Evolutionary conservation across 371 early-diverging fungal genomes (phyloP).

Genomic region (Syncephalastrum racemosum): DNA sequence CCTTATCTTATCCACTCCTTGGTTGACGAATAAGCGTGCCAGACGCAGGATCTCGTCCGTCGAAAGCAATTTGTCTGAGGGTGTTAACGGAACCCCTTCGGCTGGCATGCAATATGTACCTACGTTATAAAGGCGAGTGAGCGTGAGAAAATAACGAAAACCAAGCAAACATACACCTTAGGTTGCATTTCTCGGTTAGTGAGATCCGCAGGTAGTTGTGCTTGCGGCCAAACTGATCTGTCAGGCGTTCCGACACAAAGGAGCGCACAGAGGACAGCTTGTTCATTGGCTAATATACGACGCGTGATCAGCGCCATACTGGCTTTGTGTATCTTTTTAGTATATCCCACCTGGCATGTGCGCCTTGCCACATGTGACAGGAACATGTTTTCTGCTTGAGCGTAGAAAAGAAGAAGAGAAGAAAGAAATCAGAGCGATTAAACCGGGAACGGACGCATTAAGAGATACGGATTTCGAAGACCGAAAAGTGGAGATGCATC

Average conservation of each 20-base stretch:
- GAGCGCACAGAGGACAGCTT: background rate
- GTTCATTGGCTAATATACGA: too few relatives aligned
- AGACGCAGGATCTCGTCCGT: constrained; percentile 80
- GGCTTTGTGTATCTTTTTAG: too few relatives aligned
- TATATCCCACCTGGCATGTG: too few relatives aligned
- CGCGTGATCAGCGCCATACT: too few relatives aligned
- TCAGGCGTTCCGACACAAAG: constrained; percentile 9
- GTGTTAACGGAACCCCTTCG: constrained; percentile 83
- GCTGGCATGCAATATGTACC: constrained; percentile 97
- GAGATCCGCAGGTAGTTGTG: constrained; percentile 94
- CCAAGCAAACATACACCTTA: constrained; percentile 68
- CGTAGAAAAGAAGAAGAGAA: constrained; percentile 1
- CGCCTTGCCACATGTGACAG: background rate
- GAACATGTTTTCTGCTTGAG: constrained; percentile 1
- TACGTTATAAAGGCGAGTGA: constrained; percentile 16
- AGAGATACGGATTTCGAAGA: too few relatives aligned
- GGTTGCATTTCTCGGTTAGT: constrained; percentile 90
- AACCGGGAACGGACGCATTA: background rate
- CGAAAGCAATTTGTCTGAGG: constrained; percentile 66
- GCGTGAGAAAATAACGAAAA: background rate
- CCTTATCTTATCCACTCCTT: constrained; percentile 91
- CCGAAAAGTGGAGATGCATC: too few relatives aligned
- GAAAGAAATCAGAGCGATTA: background rate
- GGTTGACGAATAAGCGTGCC: constrained; percentile 79
- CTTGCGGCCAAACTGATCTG: constrained; percentile 78